Percentiles rank a stretch among this genome's conserved stretches.
Conservation (phyloP, 2,329 filamentous ascomycete species). For the Macrophomina pseudophaseolina region DNA sequence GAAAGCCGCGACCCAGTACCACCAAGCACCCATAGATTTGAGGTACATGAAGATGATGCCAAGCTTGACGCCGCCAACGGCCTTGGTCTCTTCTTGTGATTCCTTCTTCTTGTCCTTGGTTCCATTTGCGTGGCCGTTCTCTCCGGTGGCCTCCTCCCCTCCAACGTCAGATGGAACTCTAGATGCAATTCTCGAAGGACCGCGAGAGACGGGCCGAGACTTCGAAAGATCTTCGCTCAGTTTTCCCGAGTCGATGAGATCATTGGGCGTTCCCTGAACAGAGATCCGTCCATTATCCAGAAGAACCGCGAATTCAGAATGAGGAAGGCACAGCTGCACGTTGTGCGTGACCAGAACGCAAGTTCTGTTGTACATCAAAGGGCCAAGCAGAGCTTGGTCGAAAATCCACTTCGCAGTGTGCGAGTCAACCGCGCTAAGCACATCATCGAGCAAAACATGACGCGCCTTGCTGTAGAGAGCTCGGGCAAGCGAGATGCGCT, state of each 20-base stretch:
- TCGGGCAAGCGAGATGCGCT: constrained; percentile 93
- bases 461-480: constrained; percentile 95
- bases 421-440: constrained; percentile 93
- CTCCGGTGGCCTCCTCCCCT: constrained; percentile 55
- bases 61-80: constrained; percentile 85
- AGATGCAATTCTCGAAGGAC: constrained; percentile 75
- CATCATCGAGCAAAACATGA: constrained; percentile 91
- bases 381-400: constrained; percentile 86
- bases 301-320: constrained; percentile 79
- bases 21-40: constrained; percentile 90
- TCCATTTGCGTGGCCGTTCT: constrained; percentile 51
- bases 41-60: constrained; percentile 86
- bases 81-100: constrained; percentile 70
- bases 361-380: constrained; percentile 84
- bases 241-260: constrained; percentile 84
- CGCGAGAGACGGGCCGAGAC: constrained; percentile 72
- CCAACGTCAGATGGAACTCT: constrained; percentile 76
- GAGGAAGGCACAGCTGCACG: constrained; percentile 81
- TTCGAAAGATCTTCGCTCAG: constrained; percentile 84
- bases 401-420: constrained; percentile 99
- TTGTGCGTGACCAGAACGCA: constrained; percentile 98
- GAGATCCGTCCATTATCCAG: constrained; percentile 85
- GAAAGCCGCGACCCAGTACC: constrained; percentile 84
- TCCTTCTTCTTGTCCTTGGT: constrained; percentile 41
- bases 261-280: constrained; percentile 75